A percentile compares a stretch with the other conserved stretches of the same genome.
Evolutionary conservation across 2,329 filamentous ascomycete genomes (phyloP).

Genomic region (Ophiostoma sp.): DNA sequence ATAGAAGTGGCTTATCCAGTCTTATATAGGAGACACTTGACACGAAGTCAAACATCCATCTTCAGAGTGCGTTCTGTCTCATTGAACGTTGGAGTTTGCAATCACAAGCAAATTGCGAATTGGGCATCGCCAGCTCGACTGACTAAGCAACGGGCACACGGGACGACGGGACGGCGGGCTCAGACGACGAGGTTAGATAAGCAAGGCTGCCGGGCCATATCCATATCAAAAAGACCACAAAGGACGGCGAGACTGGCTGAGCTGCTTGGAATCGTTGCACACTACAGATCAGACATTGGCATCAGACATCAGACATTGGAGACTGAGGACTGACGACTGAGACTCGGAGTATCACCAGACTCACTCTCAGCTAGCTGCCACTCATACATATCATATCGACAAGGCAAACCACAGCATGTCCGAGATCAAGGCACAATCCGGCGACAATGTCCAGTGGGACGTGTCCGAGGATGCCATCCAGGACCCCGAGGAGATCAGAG

Average conservation of each 20-base stretch:
- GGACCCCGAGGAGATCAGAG: slow-evolving; percentile 74
- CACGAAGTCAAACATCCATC: neutral
- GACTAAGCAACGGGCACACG: neutral
- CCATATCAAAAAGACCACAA: neutral
- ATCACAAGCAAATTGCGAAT: neutral
- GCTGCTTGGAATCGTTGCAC: slow-evolving; percentile 3
- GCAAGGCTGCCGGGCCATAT: neutral
- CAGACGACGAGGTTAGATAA: neutral
- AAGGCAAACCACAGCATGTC: neutral
- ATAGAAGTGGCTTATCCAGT: neutral
- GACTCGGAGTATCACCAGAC: no score
- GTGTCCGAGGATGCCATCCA: slow-evolving; percentile 23
- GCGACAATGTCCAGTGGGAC: slow-evolving; percentile 22
- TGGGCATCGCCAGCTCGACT: neutral
- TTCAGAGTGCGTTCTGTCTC: neutral
- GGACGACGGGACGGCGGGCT: neutral
- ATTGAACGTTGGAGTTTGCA: neutral
- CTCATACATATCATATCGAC: neutral
- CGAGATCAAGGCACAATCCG: neutral
- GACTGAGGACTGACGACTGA: neutral
- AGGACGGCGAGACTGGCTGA: neutral
- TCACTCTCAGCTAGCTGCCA: neutral
- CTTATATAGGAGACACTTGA: neutral
- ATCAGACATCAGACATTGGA: neutral
- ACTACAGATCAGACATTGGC: neutral